Evolutionary conservation across 2,329 filamentous ascomycete genomes (phyloP), one percentile per base, ranked within the genome.

Genomic region (Fusarium sp.): DNA sequence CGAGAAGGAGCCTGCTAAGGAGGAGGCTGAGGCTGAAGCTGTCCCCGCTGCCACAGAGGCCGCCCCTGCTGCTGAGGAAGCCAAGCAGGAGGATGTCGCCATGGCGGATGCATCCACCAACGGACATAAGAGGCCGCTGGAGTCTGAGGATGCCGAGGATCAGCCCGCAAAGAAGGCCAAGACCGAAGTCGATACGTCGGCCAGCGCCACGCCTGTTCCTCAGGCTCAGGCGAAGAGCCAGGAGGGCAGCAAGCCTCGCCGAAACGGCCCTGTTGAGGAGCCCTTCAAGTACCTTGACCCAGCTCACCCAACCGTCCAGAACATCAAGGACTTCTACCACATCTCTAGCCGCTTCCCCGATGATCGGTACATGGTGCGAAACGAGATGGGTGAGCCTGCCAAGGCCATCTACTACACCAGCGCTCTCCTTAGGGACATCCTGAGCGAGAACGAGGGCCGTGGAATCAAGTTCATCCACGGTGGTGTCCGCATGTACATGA

Each of bases 401-500:
- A 97, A 98, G 86, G 97, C 95, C 32, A 96, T 99, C 77, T 99
- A 99, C 88, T 99, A 98, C 87, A 97, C 95, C 13, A 95, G 93
- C 39, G 90, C 91, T 6, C 88, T 98, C 14, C 93, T 95, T 25
- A 93, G 95, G 35, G 93, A 96, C 74, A 97, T 99, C 64, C 88
- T 99, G 5, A 90, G 88, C 5, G 89, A 93, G 80, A 99, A 99
- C 82, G 95, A 98, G 83, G 94, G 95, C 50, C 92, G 93, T 32
- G 95, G 95, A 54, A 92, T 98, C 83, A 97, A 97, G 82, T 98
- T 99, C 81, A 94, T 99, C 59, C 97, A 99, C 84, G 96, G 93
- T 60, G 97, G 97, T 74, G 95, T 99, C 37, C 97, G 97, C 85
- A 98, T 98, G 95, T 99, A 97, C 82, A 97, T 98, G 87, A 98